A percentile compares a stretch with the other conserved stretches of the same genome.
These are phyloP conservation scores for Chaetomium globosum DNA, from an alignment of 2,329 filamentous ascomycete genomes.

Conservation along the genomic window DNA sequence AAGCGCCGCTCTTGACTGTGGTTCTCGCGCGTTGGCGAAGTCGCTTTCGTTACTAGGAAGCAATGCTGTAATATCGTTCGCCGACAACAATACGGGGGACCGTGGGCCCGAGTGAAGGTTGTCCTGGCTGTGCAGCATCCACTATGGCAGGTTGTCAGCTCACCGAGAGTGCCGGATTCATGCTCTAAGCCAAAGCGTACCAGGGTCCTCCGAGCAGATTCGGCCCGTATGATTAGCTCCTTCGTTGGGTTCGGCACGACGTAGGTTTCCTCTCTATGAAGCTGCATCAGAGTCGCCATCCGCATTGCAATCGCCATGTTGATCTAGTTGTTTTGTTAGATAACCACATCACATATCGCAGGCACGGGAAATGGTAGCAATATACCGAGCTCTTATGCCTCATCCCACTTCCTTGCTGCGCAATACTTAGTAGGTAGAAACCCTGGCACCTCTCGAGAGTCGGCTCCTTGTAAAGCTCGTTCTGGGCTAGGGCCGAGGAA, in stretches of 20 bases:
- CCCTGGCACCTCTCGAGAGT: conserved; percentile 60
- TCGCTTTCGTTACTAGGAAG: conserved; percentile 57
- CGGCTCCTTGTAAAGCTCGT: conserved; percentile 56
- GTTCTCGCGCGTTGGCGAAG: conserved; percentile 53
- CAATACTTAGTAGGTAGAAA: conserved; percentile 61
- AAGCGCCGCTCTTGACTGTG: conserved; percentile 54
- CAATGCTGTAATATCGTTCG: conserved; percentile 57
- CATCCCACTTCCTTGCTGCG: conserved; percentile 59
- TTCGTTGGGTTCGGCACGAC: conserved; percentile 47
- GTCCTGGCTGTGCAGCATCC: conserved; percentile 63
- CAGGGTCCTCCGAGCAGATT: conserved; percentile 60
- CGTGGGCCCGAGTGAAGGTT: conserved; percentile 58
- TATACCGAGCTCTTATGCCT: conserved; percentile 58
- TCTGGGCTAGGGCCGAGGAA: conserved; percentile 51
- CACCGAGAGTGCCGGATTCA: neutral
- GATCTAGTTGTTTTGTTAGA: conserved; percentile 46
- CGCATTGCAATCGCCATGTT: conserved; percentile 60
- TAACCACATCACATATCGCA: no score
- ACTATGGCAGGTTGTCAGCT: conserved; percentile 44
- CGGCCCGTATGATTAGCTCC: conserved; percentile 52
- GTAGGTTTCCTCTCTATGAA: conserved; percentile 61
- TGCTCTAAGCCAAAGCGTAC: conserved; percentile 43
- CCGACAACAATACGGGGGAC: conserved; percentile 55
- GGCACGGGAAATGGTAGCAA: conserved; percentile 15
- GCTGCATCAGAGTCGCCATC: conserved; percentile 58